These are phyloP conservation scores for Phragmites australis DNA, from an alignment of 176 grass and related monocot species.

Conservation along the genomic window DNA sequence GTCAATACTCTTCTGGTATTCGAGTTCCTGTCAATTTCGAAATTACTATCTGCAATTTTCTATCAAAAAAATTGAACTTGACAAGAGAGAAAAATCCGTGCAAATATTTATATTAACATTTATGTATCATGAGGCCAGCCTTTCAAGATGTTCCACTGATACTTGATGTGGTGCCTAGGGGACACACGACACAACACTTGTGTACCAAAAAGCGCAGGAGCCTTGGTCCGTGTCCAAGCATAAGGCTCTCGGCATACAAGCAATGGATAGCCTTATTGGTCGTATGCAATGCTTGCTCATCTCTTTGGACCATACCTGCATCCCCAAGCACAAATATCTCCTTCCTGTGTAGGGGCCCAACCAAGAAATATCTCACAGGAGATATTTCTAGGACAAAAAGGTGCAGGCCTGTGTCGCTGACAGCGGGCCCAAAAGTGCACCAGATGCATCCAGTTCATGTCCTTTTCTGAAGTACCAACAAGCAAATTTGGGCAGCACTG, in stretches of 20 bases:
- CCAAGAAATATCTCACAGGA: slow-evolving; percentile 28
- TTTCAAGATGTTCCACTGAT: slow-evolving; percentile 4
- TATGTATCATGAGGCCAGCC: not conserved
- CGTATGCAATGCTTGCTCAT: slow-evolving; percentile 14
- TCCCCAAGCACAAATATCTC: slow-evolving; percentile 38
- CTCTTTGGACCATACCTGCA: not conserved
- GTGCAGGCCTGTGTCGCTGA: not conserved
- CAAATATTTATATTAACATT: not conserved
- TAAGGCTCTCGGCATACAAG: slow-evolving; percentile 26
- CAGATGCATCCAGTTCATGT: slow-evolving; percentile 2
- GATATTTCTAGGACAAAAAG: slow-evolving; percentile 29
- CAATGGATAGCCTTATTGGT: slow-evolving; percentile 29
- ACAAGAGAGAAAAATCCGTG: not conserved
- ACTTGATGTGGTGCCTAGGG: not conserved
- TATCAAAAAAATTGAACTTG: not conserved
- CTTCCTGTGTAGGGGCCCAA: not conserved
- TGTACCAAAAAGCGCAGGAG: slow-evolving; percentile 38
- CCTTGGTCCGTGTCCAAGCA: slow-evolving; percentile 42
- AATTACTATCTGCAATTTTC: not conserved
- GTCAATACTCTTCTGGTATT: not conserved
- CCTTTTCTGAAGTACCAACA: slow-evolving; percentile 6
- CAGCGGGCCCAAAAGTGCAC: slow-evolving; percentile 41
- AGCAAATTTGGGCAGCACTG: slow-evolving; percentile 18
- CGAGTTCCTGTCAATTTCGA: not conserved
- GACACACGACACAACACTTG: not conserved